Conservation (phyloP, 768 basidiomycete species). For the Leccinum subtestaceum region DNA sequence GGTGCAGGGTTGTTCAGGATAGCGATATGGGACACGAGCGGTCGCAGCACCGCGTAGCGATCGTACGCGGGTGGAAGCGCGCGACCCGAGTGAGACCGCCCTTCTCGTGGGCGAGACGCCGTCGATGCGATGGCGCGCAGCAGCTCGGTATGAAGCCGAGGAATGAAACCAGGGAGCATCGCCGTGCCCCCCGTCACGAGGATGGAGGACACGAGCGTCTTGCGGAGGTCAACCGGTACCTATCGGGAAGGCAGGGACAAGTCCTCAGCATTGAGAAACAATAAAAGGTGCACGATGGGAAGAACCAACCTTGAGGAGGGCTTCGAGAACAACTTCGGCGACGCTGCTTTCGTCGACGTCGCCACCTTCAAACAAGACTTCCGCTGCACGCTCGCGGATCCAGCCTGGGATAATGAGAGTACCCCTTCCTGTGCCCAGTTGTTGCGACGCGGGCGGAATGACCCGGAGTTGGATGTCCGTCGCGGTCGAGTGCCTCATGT, state of each 20-base stretch:
- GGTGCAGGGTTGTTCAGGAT: constrained; percentile 85
- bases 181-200: constrained; percentile 86
- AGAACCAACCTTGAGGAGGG: constrained; percentile 66
- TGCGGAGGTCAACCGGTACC: constrained; percentile 89
- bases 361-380: constrained; percentile 86
- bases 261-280: neutral
- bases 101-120: constrained; percentile 31
- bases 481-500: constrained; percentile 54
- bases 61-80: constrained; percentile 56
- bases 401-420: constrained; percentile 90
- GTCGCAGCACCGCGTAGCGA: constrained; percentile 70
- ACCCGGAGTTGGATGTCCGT: constrained; percentile 71
- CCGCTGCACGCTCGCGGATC: constrained; percentile 89
- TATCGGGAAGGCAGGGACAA: constrained; percentile 27
- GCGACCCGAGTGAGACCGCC: constrained; percentile 36
- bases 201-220: constrained; percentile 78
- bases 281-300: neutral
- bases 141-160: constrained; percentile 79
- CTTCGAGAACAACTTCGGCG: constrained; percentile 76
- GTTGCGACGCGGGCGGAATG: constrained; percentile 62
- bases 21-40: constrained; percentile 68
- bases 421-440: constrained; percentile 68
- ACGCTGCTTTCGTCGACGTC: constrained; percentile 86
- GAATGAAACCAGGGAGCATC: constrained; percentile 91
- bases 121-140: constrained; percentile 55